Evolutionary conservation across 768 basidiomycete species (phyloP).

Genomic region (Coprinopsis cinerea): DNA sequence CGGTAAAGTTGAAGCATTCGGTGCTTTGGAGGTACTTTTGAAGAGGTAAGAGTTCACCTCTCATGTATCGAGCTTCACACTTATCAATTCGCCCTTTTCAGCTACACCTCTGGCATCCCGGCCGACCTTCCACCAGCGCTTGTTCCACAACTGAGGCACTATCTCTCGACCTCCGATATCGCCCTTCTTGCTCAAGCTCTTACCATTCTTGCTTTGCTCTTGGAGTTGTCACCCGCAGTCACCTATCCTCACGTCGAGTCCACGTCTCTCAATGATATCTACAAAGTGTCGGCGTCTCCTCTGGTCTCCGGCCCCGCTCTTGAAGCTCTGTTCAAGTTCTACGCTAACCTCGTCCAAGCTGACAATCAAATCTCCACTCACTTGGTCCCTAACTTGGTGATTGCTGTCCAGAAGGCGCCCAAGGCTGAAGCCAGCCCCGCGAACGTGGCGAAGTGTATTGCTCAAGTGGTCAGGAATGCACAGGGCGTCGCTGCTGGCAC

Average conservation of each 20-base stretch:
- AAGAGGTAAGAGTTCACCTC: conserved; percentile 43
- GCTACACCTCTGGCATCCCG: conserved; percentile 43
- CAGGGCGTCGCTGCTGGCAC: conserved; percentile 73
- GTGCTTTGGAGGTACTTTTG: conserved; percentile 66
- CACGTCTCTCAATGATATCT: conserved; percentile 61
- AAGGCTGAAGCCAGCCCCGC: conserved; percentile 50
- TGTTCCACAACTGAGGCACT: conserved; percentile 68
- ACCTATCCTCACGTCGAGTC: conserved; percentile 76
- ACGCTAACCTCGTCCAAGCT: conserved; percentile 72
- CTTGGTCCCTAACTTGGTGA: conserved; percentile 70
- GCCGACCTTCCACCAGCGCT: conserved; percentile 53
- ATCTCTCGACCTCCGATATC: conserved; percentile 72
- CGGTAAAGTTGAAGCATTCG: conserved; percentile 78
- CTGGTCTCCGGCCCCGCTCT: conserved; percentile 70
- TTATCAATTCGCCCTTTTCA: conserved; percentile 11
- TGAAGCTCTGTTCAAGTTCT: conserved; percentile 81
- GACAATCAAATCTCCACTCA: conserved; percentile 81
- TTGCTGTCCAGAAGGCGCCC: conserved; percentile 56
- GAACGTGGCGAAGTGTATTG: conserved; percentile 84
- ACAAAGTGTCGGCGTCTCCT: conserved; percentile 71
- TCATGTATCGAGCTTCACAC: neutral
- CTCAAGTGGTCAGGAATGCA: conserved; percentile 69
- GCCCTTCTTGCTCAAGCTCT: conserved; percentile 71
- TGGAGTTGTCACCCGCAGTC: conserved; percentile 56
- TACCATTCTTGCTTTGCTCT: conserved; percentile 56